Evolutionary conservation across 805 yeast species (phyloP), one percentile per base, ranked within the genome.

Genomic region (Saccharomycopsis microspora): DNA sequence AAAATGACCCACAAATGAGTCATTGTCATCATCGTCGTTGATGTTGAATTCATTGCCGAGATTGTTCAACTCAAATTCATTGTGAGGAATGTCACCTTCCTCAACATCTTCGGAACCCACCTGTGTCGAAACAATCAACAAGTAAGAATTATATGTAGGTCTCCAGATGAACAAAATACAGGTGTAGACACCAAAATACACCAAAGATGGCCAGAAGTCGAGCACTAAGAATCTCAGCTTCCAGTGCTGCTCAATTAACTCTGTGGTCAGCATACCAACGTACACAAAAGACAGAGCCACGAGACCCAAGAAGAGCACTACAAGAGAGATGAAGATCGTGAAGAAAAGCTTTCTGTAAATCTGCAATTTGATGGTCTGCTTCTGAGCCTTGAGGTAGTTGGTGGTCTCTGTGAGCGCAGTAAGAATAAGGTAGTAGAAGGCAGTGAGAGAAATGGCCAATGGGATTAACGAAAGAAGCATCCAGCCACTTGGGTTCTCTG

Each of bases 131-230:
- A 89, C 89, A 8, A 97, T 97, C 60, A 93, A 76, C 77, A 94
- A 82, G 59, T 89, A 85, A 49, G 96, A 88, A 39, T 95, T 87
- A 56, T 84, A 93, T 0, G 97, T 90, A 46, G 99, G 99, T 64
- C 98, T 82, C 98, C 98, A 93, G 54, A 93, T 76, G 69, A 88
- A 78, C 4, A 96, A 85, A 54, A 93, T 72, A 6, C 88, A 76
- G 57, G 82, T 75, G 62, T 93, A 89, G 37, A 89, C 89, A 43
- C 81, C 65, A 60, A 85, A 86, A 66, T 87, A 93, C 9, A 88
- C 82, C 43, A 87, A 74, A 43, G 95, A 81, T 38, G 96, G 95
- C 96, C 97, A 89, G 68, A 95, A 94, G 57, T 90, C 96, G 41
- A 82, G 74, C 46, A 87, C 65, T 58, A 93, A 87, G 69, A 86